Evolutionary conservation across 345 rosid genomes (phyloP).

Genomic region (Turnera subulata): DNA sequence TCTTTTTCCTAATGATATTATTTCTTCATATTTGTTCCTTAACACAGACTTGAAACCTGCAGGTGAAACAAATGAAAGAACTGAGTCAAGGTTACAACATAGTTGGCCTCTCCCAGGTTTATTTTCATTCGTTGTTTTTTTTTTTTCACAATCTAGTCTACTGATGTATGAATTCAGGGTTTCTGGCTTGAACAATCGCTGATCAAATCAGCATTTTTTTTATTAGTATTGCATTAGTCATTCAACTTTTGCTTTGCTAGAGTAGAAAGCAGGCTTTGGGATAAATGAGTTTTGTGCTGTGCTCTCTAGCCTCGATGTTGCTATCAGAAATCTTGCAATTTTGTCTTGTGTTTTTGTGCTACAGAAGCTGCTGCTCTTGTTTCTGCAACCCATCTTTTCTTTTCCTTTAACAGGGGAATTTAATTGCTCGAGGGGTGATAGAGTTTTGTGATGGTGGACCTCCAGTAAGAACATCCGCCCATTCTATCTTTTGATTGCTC

Average conservation of each 20-base stretch:
- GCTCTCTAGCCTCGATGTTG: no score
- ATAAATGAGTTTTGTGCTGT: no score
- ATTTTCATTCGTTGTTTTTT: no score
- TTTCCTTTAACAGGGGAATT: slow-evolving; percentile 59
- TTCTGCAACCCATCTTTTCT: not conserved
- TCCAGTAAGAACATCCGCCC: slow-evolving; percentile 39
- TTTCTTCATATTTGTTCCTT: slow-evolving; percentile 8
- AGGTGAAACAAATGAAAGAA: slow-evolving; percentile 79
- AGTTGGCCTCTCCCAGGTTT: slow-evolving; percentile 96
- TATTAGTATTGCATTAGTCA: no score
- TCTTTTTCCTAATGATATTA: not conserved
- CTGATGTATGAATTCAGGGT: no score
- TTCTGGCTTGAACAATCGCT: no score
- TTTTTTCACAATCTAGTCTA: no score
- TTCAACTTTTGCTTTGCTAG: no score
- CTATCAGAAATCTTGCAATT: no score
- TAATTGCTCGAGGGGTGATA: slow-evolving; percentile 80
- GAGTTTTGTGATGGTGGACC: slow-evolving; percentile 86
- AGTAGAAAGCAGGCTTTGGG: no score
- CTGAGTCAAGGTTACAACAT: slow-evolving; percentile 73
- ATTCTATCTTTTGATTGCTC: not conserved
- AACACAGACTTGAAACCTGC: slow-evolving; percentile 15
- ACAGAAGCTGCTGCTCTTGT: not conserved
- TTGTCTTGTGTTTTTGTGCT: not conserved
- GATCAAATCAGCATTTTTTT: no score